Base-by-base conservation (phyloP, 2,329 filamentous ascomycete genomes). In the Aureobasidium sp. region DNA sequence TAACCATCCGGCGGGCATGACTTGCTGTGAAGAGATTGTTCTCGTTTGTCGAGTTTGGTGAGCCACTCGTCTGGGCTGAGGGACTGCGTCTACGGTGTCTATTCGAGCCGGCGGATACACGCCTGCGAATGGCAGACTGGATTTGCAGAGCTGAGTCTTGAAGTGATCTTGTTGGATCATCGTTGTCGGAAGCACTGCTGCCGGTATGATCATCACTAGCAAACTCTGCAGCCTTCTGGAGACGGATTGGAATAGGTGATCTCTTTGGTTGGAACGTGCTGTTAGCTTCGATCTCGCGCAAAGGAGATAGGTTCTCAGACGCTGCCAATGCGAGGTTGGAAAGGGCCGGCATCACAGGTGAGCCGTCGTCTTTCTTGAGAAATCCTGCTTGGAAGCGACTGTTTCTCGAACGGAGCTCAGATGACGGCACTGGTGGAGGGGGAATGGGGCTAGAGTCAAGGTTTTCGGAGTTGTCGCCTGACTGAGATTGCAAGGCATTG, bases 381-480 rank as follows among this genome's bases (percentile, higher is more conserved):
- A 96, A 96, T 5, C 93, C 93, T 2, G 91, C 83, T 69, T 96
- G 90, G 77, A 97, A 97, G 47, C 93, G 84, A 68, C 69, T 37
- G 34, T 63, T 66, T 32, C 48, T 63, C 29, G 80, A 81, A 64
- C 82, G 83, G 39, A 85, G 72, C 46, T 87, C 82, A 39, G 87
- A 76, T 2, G 84, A 86, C 0, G 84, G 76, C 58, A 83, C 78
- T 36, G 81, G 84, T 72, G 71, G 83, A 69, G 74, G 80, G 65
- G 75, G 86, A 70, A 82, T 79, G 47, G 80, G 85, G 36, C 85
- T 85, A 9, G 81, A 83, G 61, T 82, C 79, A 34, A 67, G 66
- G 29, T 73, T 69, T 13, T 64, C 59, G 27, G 53, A 63, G 2
- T 26, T 15, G 10, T 63, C 56, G 5, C 26, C n/a, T 10, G 12